Conservation (phyloP, 2,329 filamentous ascomycete species). For the Aureobasidium namibiae region DNA sequence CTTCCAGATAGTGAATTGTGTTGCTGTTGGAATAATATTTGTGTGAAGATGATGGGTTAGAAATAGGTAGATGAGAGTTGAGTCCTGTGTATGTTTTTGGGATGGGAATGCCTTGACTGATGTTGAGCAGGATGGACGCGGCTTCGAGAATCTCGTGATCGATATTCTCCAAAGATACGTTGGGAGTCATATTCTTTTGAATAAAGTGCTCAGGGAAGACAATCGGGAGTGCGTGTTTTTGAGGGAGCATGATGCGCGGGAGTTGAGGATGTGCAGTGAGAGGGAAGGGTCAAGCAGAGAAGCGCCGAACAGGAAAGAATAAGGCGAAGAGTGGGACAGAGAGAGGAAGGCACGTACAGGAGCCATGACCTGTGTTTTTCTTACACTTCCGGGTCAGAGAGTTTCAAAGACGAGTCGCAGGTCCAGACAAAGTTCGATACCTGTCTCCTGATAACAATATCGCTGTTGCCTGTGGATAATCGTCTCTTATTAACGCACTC, state of each 20-base stretch:
- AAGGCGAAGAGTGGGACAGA: conserved; percentile 11
- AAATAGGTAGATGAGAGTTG: not conserved
- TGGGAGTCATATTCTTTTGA: not conserved
- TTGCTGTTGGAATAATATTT: not conserved
- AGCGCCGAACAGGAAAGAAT: conserved; percentile 1
- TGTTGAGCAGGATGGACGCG: conserved; percentile 2
- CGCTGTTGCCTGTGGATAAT: not conserved
- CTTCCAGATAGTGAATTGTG: not conserved
- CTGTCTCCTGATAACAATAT: not conserved
- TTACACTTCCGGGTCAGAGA: not conserved
- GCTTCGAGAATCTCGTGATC: conserved; percentile 6
- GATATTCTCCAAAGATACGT: not conserved
- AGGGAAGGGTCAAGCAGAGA: not conserved
- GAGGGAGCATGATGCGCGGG: not conserved
- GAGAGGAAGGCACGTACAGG: conserved; percentile 11
- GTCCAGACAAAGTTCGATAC: not conserved
- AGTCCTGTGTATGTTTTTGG: not conserved
- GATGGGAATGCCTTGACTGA: not conserved
- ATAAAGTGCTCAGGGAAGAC: not conserved
- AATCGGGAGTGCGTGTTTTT: not conserved
- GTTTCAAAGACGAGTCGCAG: not conserved
- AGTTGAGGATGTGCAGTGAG: not conserved
- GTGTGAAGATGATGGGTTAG: not conserved
- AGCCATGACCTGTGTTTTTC: conserved; percentile 9
- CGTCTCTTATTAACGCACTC: conserved; percentile 1